Evolutionary conservation across 495 filamentous ascomycete species (phyloP).

Genomic region (Halenospora varia): DNA sequence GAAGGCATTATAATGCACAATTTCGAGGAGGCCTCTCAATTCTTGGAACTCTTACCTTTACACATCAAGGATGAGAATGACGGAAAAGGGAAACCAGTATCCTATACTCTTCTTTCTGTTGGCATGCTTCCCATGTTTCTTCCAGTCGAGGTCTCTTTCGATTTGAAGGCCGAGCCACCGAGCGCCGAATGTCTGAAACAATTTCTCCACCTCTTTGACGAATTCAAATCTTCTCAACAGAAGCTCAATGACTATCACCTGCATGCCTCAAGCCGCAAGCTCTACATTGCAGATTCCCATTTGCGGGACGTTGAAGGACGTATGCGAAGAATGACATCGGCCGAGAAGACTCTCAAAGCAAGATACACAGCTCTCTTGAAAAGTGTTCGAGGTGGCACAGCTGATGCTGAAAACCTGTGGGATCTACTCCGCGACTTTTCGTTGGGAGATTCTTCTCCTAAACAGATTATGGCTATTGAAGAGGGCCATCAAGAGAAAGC

Average conservation of each 20-base stretch:
- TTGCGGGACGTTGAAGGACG: constrained; percentile 2
- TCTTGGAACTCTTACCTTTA: background rate
- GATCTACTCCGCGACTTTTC: constrained; percentile 7
- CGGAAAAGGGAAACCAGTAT: constrained; percentile 26
- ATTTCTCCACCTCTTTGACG: constrained; percentile 22
- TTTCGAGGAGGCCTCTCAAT: background rate
- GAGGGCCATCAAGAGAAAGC: constrained; percentile 13
- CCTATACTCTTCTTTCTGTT: constrained; percentile 25
- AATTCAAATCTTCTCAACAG: constrained; percentile 12
- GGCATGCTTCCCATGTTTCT: constrained; percentile 16
- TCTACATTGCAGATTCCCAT: constrained; percentile 15
- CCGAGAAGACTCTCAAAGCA: background rate
- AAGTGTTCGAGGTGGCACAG: constrained; percentile 1
- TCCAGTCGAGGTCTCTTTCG: background rate
- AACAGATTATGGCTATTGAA: constrained; percentile 2
- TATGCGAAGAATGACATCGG: constrained; percentile 1
- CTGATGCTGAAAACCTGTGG: background rate
- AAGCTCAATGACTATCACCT: constrained; percentile 28
- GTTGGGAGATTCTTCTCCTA: background rate
- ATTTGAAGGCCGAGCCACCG: background rate
- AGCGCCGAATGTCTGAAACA: constrained; percentile 11
- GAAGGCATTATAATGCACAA: background rate
- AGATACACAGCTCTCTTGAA: constrained; percentile 1
- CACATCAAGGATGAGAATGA: constrained; percentile 6
- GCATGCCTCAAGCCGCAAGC: constrained; percentile 2